Evolutionary conservation across 2,329 filamentous ascomycete genomes (phyloP), one percentile per base, ranked within the genome.

Genomic region (Xylaria polymorpha): DNA sequence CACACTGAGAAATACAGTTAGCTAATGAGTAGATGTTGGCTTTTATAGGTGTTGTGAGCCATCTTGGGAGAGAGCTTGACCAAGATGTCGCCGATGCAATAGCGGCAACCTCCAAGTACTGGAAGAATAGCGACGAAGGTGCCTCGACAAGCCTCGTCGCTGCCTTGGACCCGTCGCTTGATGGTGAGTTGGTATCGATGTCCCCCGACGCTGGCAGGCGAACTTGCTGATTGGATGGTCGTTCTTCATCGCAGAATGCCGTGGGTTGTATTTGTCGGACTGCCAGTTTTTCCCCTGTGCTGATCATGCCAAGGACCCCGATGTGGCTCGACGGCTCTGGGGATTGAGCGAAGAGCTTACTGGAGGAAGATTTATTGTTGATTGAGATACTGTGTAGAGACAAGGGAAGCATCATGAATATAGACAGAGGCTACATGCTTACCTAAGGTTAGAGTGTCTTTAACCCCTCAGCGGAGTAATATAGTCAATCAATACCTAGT

Each of bases 271-370:
- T 66, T 69, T 84, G 43, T 69, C 79, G 20, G 78, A 83, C 60
- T 82, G 80, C 66, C 80, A 82, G 64, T 76, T 82, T 18, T 77
- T 72, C 1, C 73, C 77, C 18, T 72, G 73, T 32, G 74, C 74
- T 2, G 69, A 74, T 4, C 75, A 76, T 70, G 73, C 76, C 20
- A 73, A 72, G 22, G 76, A 81, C 32, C 75, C 74, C 0, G 74
- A 77, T 6, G 67, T 77, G 46, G 81, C 80, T 12, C 76, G 80
- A 59, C 78, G 76, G 32, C 73, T 84, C 7, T 84, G 83, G 82
- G 71, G 75, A 29, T 65, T 84, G 62, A 83, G 81, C 58, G 83
- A 84, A 67, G 75, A 79, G 43, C 67, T 84, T 50, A 79, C 81
- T 4, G 78, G 78, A 1, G 75, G 81, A 61, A 76, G 78, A 43